Base-by-base conservation (phyloP, 2,329 filamentous ascomycete species). In the Claviceps purpurea region DNA sequence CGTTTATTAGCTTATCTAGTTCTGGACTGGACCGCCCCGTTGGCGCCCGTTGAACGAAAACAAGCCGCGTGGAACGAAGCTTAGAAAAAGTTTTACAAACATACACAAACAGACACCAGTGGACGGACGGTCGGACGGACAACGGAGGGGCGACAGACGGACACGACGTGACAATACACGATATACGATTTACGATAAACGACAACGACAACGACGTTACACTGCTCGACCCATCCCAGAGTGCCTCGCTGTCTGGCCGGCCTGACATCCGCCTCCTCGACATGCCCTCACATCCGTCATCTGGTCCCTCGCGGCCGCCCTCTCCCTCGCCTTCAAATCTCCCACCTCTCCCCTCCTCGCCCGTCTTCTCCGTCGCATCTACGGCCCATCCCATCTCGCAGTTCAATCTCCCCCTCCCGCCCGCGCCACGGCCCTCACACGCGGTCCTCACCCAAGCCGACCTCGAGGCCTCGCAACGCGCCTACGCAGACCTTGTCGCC, bases 391-490 rank as follows among this genome's bases (percentile, higher is more conserved):
- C 76, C 5, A 65, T 81, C 44, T 79, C 78, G 6, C 68, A 75
- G 34, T 81, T 76, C 66, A 77, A 73, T 62, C 71, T 84, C 6
- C 79, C 80, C 1, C 70, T 76, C 2, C 80, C 81, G n/a, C 80
- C 79, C 3, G 73, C 79, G 5, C 79, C 79, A 2, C 73, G 71
- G 34, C 71, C 77, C n/a, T 62, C 72, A 16, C 75, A 82, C 59
- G 72, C 79, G 55, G 73, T 84, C 50, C 76, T 85, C 53, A 78
- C 76, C 50, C 81, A 81, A 61, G 66, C 73, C 63, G 82, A 85
- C 64, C 77, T 85, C 56, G 78, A 79, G 56, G 69, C 72, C 53
- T 84, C 80, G 0, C 81, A 84, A 56, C 67, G 72, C 14, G 78
- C 81, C 48, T 85, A 85, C 65, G 70, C 78, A 4, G 77, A 81